These are phyloP conservation scores for Yamadazyma atlantica DNA, from an alignment of 1,139 yeast species.

Conservation along the genomic window DNA sequence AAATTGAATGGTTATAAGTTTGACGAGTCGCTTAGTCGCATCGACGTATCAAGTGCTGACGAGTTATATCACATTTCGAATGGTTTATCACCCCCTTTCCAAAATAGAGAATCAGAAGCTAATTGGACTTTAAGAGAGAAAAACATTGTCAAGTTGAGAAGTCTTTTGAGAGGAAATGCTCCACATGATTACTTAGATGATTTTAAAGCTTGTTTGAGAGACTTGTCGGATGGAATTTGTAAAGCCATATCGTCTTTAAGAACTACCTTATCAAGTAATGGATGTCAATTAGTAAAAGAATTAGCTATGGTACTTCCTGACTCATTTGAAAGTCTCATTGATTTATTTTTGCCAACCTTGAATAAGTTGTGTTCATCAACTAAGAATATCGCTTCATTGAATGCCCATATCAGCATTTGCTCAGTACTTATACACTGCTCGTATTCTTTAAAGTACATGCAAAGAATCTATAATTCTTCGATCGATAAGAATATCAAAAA, in stretches of 20 bases:
- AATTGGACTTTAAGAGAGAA: conserved; percentile 83
- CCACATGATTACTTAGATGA: conserved; percentile 37
- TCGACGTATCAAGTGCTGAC: conserved; percentile 18
- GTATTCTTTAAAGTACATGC: conserved; percentile 53
- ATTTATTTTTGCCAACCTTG: conserved; percentile 56
- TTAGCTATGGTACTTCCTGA: conserved; percentile 49
- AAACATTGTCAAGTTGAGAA: conserved; percentile 55
- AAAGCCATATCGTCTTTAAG: conserved; percentile 75
- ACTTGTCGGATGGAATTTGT: conserved; percentile 58
- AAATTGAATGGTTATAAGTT: conserved; percentile 24
- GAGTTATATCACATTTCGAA: conserved; percentile 18
- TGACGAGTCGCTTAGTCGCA: conserved; percentile 23
- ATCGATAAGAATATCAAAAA: conserved; percentile 73
- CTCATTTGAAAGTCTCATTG: conserved; percentile 62
- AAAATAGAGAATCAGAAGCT: conserved; percentile 82
- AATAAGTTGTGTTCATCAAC: conserved; percentile 70
- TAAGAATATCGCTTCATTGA: conserved; percentile 74
- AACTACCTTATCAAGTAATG: conserved; percentile 76
- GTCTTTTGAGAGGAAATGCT: conserved; percentile 59
- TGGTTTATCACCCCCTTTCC: conserved; percentile 41
- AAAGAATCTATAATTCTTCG: conserved; percentile 51
- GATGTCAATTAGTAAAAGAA: conserved; percentile 81
- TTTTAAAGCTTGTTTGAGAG: conserved; percentile 42
- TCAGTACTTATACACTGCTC: conserved; percentile 59
- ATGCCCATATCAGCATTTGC: conserved; percentile 68